A percentile compares a stretch with the other conserved stretches of the same genome.
These are phyloP conservation scores for Trichaptum fuscoviolaceum DNA, from an alignment of 768 basidiomycete species.

Conservation along the genomic window DNA sequence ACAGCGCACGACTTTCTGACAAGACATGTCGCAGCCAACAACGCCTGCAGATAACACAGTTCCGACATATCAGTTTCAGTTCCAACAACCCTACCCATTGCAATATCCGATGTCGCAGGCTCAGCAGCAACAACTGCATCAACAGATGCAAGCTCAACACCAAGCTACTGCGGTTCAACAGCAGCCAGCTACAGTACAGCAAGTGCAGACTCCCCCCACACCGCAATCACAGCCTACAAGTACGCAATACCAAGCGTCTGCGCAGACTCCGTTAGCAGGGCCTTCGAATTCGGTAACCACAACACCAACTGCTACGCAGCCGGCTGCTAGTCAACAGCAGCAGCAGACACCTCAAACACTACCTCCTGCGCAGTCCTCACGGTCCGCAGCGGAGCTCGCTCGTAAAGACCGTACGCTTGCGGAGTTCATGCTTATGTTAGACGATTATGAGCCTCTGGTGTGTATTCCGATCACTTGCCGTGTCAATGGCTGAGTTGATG, in stretches of 20 bases:
- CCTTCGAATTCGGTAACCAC: not conserved
- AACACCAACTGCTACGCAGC: not conserved
- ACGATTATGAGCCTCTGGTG: constrained; percentile 94
- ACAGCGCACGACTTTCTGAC: not conserved
- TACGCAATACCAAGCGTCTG: not conserved
- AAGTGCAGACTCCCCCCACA: not conserved
- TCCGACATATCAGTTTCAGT: constrained; percentile 14
- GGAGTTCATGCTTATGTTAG: constrained; percentile 93
- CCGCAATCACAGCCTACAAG: not conserved
- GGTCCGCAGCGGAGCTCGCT: constrained; percentile 74
- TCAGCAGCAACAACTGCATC: constrained; percentile 33
- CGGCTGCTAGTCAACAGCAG: not conserved
- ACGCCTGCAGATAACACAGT: not conserved
- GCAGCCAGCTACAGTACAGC: not conserved
- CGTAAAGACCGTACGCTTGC: constrained; percentile 86
- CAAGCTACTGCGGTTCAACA: not conserved
- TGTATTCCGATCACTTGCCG: constrained; percentile 19
- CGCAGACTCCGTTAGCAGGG: not conserved
- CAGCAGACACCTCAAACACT: not conserved
- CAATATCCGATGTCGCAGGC: constrained; percentile 27
- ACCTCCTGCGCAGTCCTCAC: constrained; percentile 16
- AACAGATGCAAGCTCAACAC: not conserved
- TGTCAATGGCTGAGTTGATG: constrained; percentile 1
- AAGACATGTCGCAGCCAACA: not conserved
- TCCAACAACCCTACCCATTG: constrained; percentile 27